Evolutionary conservation across 768 basidiomycete species (phyloP).

Genomic region (Phlebiopsis gigantea): DNA sequence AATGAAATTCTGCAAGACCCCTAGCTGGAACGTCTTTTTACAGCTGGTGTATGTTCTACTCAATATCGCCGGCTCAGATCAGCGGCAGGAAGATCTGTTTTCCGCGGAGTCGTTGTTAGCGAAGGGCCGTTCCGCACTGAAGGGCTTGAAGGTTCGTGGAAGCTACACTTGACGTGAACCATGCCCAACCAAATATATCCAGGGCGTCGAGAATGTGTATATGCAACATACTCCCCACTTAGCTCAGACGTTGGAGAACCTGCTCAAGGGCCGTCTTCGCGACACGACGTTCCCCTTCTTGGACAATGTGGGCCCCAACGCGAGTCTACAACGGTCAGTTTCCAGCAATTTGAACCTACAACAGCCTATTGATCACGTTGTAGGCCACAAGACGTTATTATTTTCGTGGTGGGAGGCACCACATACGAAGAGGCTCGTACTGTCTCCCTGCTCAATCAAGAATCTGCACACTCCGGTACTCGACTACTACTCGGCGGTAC

Average conservation of each 20-base stretch:
- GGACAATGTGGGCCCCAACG: conserved; percentile 62
- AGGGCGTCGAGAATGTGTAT: conserved; percentile 99
- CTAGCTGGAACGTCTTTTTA: conserved; percentile 6
- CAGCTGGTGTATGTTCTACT: conserved; percentile 91
- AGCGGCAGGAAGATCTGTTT: conserved; percentile 96
- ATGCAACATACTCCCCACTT: conserved; percentile 95
- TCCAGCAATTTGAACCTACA: not conserved
- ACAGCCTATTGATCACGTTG: not conserved
- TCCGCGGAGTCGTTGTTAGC: conserved; percentile 92
- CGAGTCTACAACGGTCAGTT: conserved; percentile 64
- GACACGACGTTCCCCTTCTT: conserved; percentile 91
- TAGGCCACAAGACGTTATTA: conserved; percentile 92
- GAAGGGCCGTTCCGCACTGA: conserved; percentile 89
- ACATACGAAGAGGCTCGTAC: conserved; percentile 94
- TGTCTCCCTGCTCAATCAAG: conserved; percentile 83
- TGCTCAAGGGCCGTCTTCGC: conserved; percentile 80
- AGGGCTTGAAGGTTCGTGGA: conserved; percentile 91
- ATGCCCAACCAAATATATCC: conserved; percentile 7
- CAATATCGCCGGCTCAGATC: conserved; percentile 91
- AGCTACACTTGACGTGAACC: conserved; percentile 6
- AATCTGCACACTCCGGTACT: conserved; percentile 59
- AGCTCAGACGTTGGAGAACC: conserved; percentile 83
- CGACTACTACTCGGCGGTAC: conserved; percentile 90
- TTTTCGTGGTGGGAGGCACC: conserved; percentile 95
- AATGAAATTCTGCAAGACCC: not conserved